Percentiles rank a stretch among this genome's conserved stretches.
These are phyloP conservation scores for Abrus precatorius DNA, from an alignment of 306 rosid genomes.

Conservation along the genomic window DNA sequence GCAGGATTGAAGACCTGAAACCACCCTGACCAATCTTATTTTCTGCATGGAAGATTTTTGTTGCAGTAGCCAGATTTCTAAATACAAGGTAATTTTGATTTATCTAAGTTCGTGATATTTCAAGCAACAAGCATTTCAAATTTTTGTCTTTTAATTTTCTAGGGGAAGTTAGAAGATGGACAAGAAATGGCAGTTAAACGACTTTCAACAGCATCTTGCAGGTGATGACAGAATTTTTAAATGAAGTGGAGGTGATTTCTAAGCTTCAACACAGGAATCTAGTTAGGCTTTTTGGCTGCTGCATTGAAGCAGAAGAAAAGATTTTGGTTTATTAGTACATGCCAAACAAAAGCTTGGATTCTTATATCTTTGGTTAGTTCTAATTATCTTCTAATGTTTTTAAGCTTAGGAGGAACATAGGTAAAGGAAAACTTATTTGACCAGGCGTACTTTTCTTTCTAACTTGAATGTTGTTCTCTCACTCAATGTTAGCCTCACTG, in stretches of 20 bases:
- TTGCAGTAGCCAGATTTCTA: neutral
- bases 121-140: neutral
- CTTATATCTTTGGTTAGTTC: constrained; percentile 25
- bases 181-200: constrained; percentile 20
- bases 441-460: neutral
- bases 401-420: neutral
- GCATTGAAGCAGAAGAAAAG: constrained; percentile 8
- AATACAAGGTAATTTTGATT: constrained; percentile 7
- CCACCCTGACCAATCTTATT: neutral
- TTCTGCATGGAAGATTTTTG: neutral
- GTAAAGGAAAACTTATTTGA: neutral
- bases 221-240: constrained; percentile 9
- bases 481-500: neutral
- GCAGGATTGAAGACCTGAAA: neutral
- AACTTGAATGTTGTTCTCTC: neutral
- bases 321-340: neutral
- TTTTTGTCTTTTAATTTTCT: neutral
- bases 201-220: constrained; percentile 5
- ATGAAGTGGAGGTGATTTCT: constrained; percentile 29
- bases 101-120: neutral
- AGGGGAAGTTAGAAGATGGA: constrained; percentile 1
- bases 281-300: constrained; percentile 10
- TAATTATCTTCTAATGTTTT: neutral
- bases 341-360: constrained; percentile 18
- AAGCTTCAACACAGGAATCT: constrained; percentile 19